A percentile compares a stretch with the other conserved stretches of the same genome.
Evolutionary conservation across 2,329 filamentous ascomycete species (phyloP).

Genomic region (Zasmidium citrigriseum): DNA sequence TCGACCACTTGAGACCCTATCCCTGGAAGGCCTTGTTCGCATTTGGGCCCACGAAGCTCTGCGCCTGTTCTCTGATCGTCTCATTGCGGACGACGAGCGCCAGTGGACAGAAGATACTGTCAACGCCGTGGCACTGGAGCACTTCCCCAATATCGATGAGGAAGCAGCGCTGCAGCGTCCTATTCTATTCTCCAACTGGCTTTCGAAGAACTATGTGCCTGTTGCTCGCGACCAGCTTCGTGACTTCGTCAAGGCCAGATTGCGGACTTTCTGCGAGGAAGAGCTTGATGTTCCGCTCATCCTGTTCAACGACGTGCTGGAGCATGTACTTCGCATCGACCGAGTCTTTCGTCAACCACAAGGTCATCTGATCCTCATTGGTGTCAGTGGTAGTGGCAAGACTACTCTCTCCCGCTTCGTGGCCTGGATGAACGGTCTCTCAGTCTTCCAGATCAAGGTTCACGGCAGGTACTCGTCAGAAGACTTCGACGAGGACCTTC

Average conservation of each 20-base stretch:
- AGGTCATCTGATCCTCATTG: slow-evolving; percentile 96
- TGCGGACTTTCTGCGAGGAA: slow-evolving; percentile 98
- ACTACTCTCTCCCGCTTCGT: slow-evolving; percentile 97
- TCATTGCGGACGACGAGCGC: slow-evolving; percentile 91
- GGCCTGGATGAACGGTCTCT: slow-evolving; percentile 99
- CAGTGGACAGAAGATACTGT: slow-evolving; percentile 93
- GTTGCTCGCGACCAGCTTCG: slow-evolving; percentile 93
- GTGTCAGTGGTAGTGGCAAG: slow-evolving; percentile 97
- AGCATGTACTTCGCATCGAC: slow-evolving; percentile 97
- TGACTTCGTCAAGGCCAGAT: slow-evolving; percentile 94
- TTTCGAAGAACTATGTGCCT: slow-evolving; percentile 97
- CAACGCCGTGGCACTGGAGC: slow-evolving; percentile 79
- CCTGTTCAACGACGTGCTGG: slow-evolving; percentile 98
- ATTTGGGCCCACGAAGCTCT: slow-evolving; percentile 99
- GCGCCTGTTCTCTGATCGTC: slow-evolving; percentile 93
- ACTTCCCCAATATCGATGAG: slow-evolving; percentile 95
- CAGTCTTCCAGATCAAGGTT: slow-evolving; percentile 99
- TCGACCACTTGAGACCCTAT: slow-evolving; percentile 81
- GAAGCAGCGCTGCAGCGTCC: slow-evolving; percentile 84
- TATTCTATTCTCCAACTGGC: slow-evolving; percentile 98
- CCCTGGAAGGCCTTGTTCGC: slow-evolving; percentile 86
- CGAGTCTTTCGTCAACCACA: slow-evolving; percentile 98
- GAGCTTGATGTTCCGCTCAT: slow-evolving; percentile 98
- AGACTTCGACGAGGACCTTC: slow-evolving; percentile 96
- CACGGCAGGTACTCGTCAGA: slow-evolving; percentile 97